Base-by-base conservation (phyloP, 1,284 basidiomycete genomes). In the Ganoderma boninense region DNA sequence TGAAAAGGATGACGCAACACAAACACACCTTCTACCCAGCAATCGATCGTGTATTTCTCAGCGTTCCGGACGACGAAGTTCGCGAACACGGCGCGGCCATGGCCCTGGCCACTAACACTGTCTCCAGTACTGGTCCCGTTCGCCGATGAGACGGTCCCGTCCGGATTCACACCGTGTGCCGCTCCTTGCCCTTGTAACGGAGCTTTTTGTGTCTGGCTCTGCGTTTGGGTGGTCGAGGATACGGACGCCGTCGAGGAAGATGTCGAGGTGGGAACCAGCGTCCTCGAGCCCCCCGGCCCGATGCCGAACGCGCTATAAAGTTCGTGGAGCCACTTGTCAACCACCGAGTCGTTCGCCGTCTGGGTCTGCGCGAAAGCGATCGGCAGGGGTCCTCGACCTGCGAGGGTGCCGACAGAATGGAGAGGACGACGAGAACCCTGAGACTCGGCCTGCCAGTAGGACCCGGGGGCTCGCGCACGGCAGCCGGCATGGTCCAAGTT, bases 11-110 rank as follows among this genome's bases (percentile, higher is more conserved):
- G 26, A 68, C 26, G 23, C 40, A 10, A 68, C 69, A n/a, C 20
- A 84, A 10, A 68, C 69, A n/a, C 20, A 84, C 84, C 80, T 68
- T 70, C 71, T 20, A 67, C 70, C 85, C 85, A 86, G 64, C 79
- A 77, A 29, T 75, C 68, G 4, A 71, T 38, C 0, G 77, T 79
- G 72, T 84, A 85, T n/a, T 79, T 79, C 71, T 80, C 82, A 10
- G 82, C 81, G 71, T 83, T 84, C 13, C 84, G 84, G 8, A 87
- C 83, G 23, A 87, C 83, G 60, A 75, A 72, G 60, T 80, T 78
- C 14, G 78, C 78, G 54, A 79, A 77, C n/a, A 77, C 78, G 3
- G 63, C 38, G 40, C 60, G 60, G 20, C 23, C 60, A 6, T 23
- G 59, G n/a, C 26, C 49, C 49, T 23, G 49, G 49, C 23, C 5